Conservation (phyloP, 1,139 yeast species). For the Nematodospora anomalae region DNA sequence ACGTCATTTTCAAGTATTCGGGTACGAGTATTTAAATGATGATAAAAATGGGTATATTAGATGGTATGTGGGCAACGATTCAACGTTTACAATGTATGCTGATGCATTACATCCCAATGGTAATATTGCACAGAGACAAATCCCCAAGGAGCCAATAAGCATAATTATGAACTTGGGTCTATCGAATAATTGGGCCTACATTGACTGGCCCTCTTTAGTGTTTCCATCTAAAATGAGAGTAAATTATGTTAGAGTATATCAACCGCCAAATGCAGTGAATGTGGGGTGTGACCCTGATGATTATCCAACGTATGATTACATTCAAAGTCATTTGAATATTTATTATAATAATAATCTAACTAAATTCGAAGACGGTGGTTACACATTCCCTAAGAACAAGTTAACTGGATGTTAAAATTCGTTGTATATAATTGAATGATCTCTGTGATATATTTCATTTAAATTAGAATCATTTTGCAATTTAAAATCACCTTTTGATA, state of each 20-base stretch:
- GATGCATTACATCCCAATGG: constrained; percentile 78
- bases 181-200: constrained; percentile 79
- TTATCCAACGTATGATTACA: constrained; percentile 74
- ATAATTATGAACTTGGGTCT: constrained; percentile 75
- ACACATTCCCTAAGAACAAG: constrained; percentile 53
- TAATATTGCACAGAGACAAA: constrained; percentile 71
- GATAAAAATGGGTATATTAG: constrained; percentile 66
- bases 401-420: constrained; percentile 22
- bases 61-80: constrained; percentile 77
- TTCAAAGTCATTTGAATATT: constrained; percentile 59
- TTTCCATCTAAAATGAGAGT: constrained; percentile 70
- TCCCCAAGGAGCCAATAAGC: constrained; percentile 87
- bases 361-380: constrained; percentile 67
- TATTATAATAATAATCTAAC: constrained; percentile 68
- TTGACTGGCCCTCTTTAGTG: constrained; percentile 67
- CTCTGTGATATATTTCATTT: constrained; percentile 13
- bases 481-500: constrained; percentile 53
- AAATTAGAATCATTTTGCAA: constrained; percentile 25
- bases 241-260: constrained; percentile 79
- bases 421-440: constrained; percentile 16
- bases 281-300: constrained; percentile 75
- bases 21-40: constrained; percentile 75
- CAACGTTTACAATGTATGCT: constrained; percentile 62
- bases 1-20: constrained; percentile 63
- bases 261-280: constrained; percentile 52